Conservation (phyloP, 2,329 filamentous ascomycete species). For the Lasiodiplodia sp. region DNA sequence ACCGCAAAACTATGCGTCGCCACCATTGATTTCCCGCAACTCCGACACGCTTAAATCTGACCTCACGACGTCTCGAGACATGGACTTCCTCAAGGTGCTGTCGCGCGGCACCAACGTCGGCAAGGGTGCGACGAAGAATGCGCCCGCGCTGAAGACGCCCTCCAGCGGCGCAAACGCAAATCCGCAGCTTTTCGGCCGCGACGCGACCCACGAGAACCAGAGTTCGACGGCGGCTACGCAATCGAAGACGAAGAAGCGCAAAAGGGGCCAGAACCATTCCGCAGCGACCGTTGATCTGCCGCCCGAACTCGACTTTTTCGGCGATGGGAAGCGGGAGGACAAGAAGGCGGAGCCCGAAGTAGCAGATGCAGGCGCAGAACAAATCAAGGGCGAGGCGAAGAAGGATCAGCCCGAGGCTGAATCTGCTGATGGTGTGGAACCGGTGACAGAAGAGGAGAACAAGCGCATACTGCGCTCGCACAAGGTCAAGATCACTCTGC, state of each 20-base stretch:
- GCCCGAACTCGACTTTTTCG: slow-evolving; percentile 55
- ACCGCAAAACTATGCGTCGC: slow-evolving; percentile 13
- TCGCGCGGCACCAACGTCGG: slow-evolving; percentile 71
- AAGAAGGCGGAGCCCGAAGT: slow-evolving; percentile 20
- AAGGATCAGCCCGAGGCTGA: slow-evolving; percentile 30
- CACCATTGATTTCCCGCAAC: slow-evolving; percentile 12
- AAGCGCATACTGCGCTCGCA: slow-evolving; percentile 78
- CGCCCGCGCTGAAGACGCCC: slow-evolving; percentile 59
- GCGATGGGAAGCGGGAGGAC: slow-evolving; percentile 34
- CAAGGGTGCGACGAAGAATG: slow-evolving; percentile 44
- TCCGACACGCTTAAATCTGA: background rate
- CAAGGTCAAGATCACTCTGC: slow-evolving; percentile 81
- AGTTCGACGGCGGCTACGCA: slow-evolving; percentile 48
- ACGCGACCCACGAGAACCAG: slow-evolving; percentile 43
- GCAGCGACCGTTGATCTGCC: slow-evolving; percentile 36
- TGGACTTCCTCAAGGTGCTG: slow-evolving; percentile 78
- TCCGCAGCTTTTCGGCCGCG: slow-evolving; percentile 70
- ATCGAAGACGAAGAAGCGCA: slow-evolving; percentile 49
- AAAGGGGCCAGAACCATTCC: slow-evolving; percentile 43
- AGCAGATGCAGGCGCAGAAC: slow-evolving; percentile 17
- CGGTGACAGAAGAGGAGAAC: slow-evolving; percentile 73
- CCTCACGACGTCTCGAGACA: slow-evolving; percentile 41
- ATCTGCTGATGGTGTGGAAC: slow-evolving; percentile 31
- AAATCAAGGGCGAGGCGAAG: slow-evolving; percentile 13
- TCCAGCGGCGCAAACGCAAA: slow-evolving; percentile 70